These are phyloP conservation scores for Skeletonema costatum DNA, from an alignment of 108 stramenopile species.

Conservation along the genomic window DNA sequence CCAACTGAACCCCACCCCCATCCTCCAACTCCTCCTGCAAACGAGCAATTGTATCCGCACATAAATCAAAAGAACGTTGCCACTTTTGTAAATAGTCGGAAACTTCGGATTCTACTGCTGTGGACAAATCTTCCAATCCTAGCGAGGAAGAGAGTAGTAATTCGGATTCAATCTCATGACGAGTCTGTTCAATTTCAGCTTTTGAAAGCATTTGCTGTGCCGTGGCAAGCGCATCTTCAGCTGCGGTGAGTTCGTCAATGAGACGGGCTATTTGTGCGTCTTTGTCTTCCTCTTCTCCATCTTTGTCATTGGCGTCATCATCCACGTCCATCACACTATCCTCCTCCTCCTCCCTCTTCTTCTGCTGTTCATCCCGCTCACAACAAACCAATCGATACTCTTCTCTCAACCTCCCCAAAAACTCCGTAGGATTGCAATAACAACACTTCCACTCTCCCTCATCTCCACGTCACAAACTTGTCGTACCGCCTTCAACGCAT, in stretches of 20 bases:
- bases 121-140: slow-evolving; percentile 14
- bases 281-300: not conserved
- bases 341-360: too few species aligned
- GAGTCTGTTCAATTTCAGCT: slow-evolving; percentile 3
- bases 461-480: not conserved
- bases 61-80: slow-evolving; percentile 18
- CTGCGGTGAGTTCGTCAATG: slow-evolving; percentile 19
- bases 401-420: slow-evolving; percentile 27
- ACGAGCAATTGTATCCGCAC: slow-evolving; percentile 22
- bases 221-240: slow-evolving; percentile 1
- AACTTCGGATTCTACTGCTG: slow-evolving; percentile 20
- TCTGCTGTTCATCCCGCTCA: too few species aligned
- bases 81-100: slow-evolving; percentile 21
- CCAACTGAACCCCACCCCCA: slow-evolving; percentile 3
- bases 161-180: slow-evolving; percentile 20
- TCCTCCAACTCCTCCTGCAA: slow-evolving; percentile 50
- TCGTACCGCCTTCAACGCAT: slow-evolving; percentile 16
- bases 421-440: slow-evolving; percentile 34
- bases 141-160: not conserved
- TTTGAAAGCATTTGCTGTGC: slow-evolving; percentile 20
- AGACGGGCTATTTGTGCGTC: not conserved
- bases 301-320: not conserved
- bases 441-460: slow-evolving; percentile 47
- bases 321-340: too few species aligned
- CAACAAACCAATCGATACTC: not conserved